Conservation (phyloP, 352 stramenopile species). For the Globisporangium spiculum region DNA sequence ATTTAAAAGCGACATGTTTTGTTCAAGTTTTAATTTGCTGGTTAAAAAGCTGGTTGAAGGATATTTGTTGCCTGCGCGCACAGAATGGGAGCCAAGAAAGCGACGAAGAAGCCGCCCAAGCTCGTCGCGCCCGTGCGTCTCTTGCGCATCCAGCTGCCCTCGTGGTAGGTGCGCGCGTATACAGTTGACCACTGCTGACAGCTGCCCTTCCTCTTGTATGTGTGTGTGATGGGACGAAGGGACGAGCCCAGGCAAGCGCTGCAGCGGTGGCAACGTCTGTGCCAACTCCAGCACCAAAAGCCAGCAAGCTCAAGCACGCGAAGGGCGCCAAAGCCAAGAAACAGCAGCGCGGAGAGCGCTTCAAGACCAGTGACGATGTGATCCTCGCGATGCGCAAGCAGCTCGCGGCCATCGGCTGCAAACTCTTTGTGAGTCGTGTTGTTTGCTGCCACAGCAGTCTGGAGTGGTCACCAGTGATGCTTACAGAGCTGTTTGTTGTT, state of each 20-base stretch:
- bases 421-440: constrained; percentile 43
- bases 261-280: background rate
- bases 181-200: background rate
- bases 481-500: background rate
- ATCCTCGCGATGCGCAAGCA: constrained; percentile 57
- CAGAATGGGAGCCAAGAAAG: constrained; percentile 1
- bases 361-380: constrained; percentile 40
- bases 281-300: constrained; percentile 1
- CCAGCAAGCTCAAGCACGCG: constrained; percentile 6
- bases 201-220: background rate
- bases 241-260: background rate
- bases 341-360: constrained; percentile 19
- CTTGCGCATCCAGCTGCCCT: background rate
- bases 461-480: background rate
- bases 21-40: background rate
- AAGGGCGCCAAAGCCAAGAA: constrained; percentile 29
- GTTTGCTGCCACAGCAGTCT: background rate
- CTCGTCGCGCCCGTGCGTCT: background rate
- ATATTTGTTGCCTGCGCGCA: background rate
- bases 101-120: background rate
- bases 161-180: background rate
- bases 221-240: background rate
- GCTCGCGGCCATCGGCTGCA: constrained; percentile 55
- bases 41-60: background rate
- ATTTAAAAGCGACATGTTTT: background rate